Percentiles rank a stretch among this genome's conserved stretches.
Conservation (phyloP, 768 basidiomycete genomes). For the Suillus americanus region DNA sequence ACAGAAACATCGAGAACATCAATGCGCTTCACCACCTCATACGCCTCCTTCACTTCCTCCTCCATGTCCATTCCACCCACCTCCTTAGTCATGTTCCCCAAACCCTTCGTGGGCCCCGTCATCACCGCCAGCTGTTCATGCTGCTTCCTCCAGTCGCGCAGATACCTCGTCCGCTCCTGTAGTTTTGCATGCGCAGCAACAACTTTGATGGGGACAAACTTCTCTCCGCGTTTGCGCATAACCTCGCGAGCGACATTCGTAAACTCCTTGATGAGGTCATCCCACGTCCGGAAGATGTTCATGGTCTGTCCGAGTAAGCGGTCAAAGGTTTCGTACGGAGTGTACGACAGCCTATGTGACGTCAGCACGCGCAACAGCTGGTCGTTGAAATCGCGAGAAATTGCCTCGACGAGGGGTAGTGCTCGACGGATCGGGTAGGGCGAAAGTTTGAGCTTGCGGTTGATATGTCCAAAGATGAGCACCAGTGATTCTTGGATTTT, state of each 20-base stretch:
- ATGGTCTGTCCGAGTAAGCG: constrained; percentile 73
- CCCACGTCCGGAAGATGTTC: constrained; percentile 84
- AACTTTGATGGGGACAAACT: constrained; percentile 97
- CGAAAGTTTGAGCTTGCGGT: constrained; percentile 92
- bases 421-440: constrained; percentile 97
- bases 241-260: constrained; percentile 92
- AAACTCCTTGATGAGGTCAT: constrained; percentile 88
- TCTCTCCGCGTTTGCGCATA: constrained; percentile 83
- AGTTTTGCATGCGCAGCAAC: constrained; percentile 87
- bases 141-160: constrained; percentile 92
- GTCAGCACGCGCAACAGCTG: constrained; percentile 89
- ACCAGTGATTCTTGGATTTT: constrained; percentile 89
- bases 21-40: constrained; percentile 95
- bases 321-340: constrained; percentile 94
- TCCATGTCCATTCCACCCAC: constrained; percentile 96
- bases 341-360: constrained; percentile 88
- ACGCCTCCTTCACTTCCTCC: constrained; percentile 93
- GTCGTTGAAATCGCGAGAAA: constrained; percentile 96
- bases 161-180: constrained; percentile 82
- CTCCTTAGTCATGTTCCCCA: constrained; percentile 70
- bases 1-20: constrained; percentile 94
- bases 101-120: constrained; percentile 91
- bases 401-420: constrained; percentile 95
- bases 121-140: constrained; percentile 97
- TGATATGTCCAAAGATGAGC: constrained; percentile 90